Evolutionary conservation across 2,329 filamentous ascomycete species (phyloP), one percentile per base, ranked within the genome.

Genomic region (Colletotrichum tanaceti): DNA sequence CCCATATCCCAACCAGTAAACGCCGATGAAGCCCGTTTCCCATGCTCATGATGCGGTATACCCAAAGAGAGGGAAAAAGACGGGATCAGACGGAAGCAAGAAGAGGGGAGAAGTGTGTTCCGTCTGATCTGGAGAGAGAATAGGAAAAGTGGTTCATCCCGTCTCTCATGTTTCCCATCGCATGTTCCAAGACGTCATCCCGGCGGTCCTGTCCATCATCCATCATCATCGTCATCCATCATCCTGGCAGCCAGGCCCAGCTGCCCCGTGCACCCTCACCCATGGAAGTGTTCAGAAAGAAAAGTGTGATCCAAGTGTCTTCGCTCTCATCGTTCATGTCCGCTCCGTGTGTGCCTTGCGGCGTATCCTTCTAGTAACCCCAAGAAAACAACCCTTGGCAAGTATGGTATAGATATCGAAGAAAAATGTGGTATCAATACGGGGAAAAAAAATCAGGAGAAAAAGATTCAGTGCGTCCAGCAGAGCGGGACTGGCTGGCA

Each of bases 331-430:
- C 55, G 65, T 70, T 71, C 65, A 65, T 65, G 52, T 65, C 50
- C 63, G 66, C 69, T 71, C 68, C 65, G 64, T 58, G 64, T 58
- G 57, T 74, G 80, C 81, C 80, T 83, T 74, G 80, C 79, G 79
- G 80, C 79, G 73, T 71, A 62, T 70, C 69, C 61, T 62, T 71
- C 49, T 70, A 66, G 47, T 65, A 71, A 59, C 53, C 61, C 57
- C 63, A 47, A 58, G 58, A n/a, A 58, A 63, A 16, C 63, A 70
- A 58, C 67, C 67, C 24, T 49, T 64, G 57, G 44, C 35, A 55
- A 46, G 64, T 59, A 43, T 59, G 67, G 22, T 65, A 66, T 71
- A 74, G 75, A 73, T 73, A 67, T 72, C 73, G 71, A 75, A 73
- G 72, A 64, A 65, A 71, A 75, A 71, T 58, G 66, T 74, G 72